phyloP scores from a whole-genome alignment of 1,284 basidiomycete genomes.

The Tilletia caries region DNA sequence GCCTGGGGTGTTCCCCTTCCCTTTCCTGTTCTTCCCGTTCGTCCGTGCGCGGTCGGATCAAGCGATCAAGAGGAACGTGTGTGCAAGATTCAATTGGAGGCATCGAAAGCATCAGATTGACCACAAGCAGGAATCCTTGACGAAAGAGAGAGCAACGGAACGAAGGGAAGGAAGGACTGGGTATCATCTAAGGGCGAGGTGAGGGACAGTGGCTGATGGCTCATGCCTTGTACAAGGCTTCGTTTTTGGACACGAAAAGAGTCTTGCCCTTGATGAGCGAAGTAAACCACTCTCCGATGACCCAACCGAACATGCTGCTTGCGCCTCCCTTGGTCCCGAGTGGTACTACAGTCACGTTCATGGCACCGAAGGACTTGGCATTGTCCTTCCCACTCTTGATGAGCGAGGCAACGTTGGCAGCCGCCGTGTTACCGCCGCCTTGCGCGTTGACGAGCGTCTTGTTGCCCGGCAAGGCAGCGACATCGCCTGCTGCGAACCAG shows the following conservation, averaged over 20 bases:
- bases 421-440: conserved; percentile 19
- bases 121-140: too few relatives aligned
- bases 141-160: too few relatives aligned
- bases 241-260: conserved; percentile 26
- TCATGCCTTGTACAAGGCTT: conserved; percentile 20
- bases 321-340: conserved; percentile 32
- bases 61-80: too few relatives aligned
- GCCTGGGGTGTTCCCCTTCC: too few relatives aligned
- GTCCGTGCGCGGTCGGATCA: too few relatives aligned
- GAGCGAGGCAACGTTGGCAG: conserved; percentile 30
- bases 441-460: conserved; percentile 33
- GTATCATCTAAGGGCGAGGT: not conserved
- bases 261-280: conserved; percentile 27
- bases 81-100: too few relatives aligned
- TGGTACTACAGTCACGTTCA: conserved; percentile 23
- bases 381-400: conserved; percentile 21
- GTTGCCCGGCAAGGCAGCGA: conserved; percentile 29
- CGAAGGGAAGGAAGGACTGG: too few relatives aligned
- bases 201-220: not conserved
- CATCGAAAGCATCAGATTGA: too few relatives aligned
- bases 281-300: conserved; percentile 26
- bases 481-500: conserved; percentile 49
- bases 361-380: conserved; percentile 16
- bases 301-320: conserved; percentile 19
- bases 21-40: too few relatives aligned